Evolutionary conservation across 148 eudicot genomes (phyloP), one percentile per base, ranked within the genome.

Genomic region (Dysphania ambrosioides): DNA sequence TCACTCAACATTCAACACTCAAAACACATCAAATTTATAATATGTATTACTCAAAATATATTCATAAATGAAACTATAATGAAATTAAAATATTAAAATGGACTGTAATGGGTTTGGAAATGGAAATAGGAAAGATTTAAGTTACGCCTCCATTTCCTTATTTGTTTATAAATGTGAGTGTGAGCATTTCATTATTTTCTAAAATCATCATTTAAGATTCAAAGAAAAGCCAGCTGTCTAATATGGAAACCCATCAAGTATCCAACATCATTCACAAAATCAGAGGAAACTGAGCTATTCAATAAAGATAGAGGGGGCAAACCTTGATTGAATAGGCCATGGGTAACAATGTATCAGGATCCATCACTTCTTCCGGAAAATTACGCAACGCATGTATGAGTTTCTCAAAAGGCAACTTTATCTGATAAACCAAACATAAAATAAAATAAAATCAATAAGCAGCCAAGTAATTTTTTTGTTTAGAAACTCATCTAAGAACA

Each of bases 281-380:
- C 53, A 49, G 65, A 57, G 26, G 32, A 19, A 34, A 31, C 5
- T 11, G 19, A 65, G 21, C 51, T n/a, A 29, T 31, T 31, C 27
- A 44, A 72, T 67, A 74, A 11, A 71, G 67, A 71, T 51, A 63
- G 77, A 76, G 81, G n/a, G 63, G 4, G 21, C 44, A 13, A 70
- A 92, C 99, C 99, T 92, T 88, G 77, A 96, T 77, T 35, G 99
- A 71, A 79, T 92, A 90, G 68, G 97, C 99, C 90, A 90, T 59
- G 51, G 99, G 97, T 55, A 92, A 73, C 76, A 96, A 74, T 32
- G 83, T 85, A 82, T 96, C 97, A 21, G 99, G 97, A 75, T 92
- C 88, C 91, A 90, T 85, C 47, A 87, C 97, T 85, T 90, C 97
- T 59, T 89, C 97, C 36, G 99, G 97, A 67, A 95, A 96, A 69